A percentile compares a stretch with the other conserved stretches of the same genome.
These are phyloP conservation scores for Lipomyces mesembrius DNA, from an alignment of 805 yeast species.

Conservation along the genomic window DNA sequence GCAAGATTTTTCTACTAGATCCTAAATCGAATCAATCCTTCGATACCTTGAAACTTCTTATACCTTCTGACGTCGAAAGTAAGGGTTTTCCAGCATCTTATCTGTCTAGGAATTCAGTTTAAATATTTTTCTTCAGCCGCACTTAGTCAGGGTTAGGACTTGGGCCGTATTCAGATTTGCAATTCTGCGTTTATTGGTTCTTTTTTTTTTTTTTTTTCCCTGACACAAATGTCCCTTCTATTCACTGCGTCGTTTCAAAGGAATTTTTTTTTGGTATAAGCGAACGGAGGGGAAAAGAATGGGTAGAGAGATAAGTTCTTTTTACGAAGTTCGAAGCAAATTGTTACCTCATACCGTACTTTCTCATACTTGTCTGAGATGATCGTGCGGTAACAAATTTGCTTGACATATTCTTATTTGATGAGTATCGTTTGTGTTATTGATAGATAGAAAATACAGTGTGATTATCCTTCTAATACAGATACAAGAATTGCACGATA, in stretches of 20 bases:
- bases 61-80: too few species aligned
- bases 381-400: slow-evolving; percentile 24
- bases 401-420: slow-evolving; percentile 7
- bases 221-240: slow-evolving; percentile 30
- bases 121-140: too few species aligned
- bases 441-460: neutral
- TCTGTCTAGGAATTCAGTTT: too few species aligned
- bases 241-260: slow-evolving; percentile 30
- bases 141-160: too few species aligned
- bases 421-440: neutral
- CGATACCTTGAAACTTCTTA: too few species aligned
- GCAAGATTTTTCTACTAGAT: too few species aligned
- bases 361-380: neutral
- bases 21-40: too few species aligned
- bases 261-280: slow-evolving; percentile 6
- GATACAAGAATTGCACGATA: neutral
- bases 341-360: slow-evolving; percentile 30
- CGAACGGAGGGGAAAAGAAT: slow-evolving; percentile 35
- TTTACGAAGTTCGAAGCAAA: slow-evolving; percentile 8
- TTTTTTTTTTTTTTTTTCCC: slow-evolving; percentile 18
- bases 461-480: slow-evolving; percentile 6
- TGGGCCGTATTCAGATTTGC: neutral
- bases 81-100: too few species aligned
- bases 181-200: neutral
- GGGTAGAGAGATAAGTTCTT: slow-evolving; percentile 21